phyloP scores from a whole-genome alignment of 1,284 basidiomycete species.

The Ganoderma meredithae region DNA sequence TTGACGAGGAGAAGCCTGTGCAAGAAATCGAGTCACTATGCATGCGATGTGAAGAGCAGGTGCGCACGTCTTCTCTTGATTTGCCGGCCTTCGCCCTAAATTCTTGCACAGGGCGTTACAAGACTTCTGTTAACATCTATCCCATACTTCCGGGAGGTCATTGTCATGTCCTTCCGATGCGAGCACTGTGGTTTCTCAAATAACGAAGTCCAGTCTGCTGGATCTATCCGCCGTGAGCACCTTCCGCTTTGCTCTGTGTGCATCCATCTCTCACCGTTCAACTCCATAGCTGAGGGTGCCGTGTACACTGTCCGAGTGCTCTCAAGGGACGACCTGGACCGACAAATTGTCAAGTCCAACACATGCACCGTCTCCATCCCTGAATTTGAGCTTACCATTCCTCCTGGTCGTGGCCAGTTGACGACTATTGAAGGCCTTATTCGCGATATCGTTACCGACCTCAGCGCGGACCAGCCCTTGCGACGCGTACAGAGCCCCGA shows the following conservation, averaged over 20 bases:
- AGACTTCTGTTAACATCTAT: conserved; percentile 94
- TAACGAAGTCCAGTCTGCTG: conserved; percentile 96
- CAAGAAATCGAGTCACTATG: conserved; percentile 93
- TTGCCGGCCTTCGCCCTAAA: not conserved
- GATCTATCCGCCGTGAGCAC: conserved; percentile 82
- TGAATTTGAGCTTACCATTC: conserved; percentile 92
- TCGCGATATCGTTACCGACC: conserved; percentile 85
- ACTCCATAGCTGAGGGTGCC: conserved; percentile 64
- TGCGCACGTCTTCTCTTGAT: conserved; percentile 39
- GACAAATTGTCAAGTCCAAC: conserved; percentile 93
- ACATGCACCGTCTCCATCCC: conserved; percentile 86
- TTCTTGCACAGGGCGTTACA: conserved; percentile 76
- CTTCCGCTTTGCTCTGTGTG: too few species aligned
- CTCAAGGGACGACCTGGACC: conserved; percentile 82
- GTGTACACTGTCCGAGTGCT: conserved; percentile 87
- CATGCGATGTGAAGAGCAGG: conserved; percentile 93
- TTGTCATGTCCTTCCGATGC: conserved; percentile 96
- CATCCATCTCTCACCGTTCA: not conserved
- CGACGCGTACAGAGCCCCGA: conserved; percentile 85
- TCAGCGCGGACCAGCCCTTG: conserved; percentile 86
- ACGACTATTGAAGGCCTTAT: conserved; percentile 97
- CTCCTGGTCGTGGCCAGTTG: conserved; percentile 88
- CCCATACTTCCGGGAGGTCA: conserved; percentile 95
- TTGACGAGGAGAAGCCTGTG: conserved; percentile 69
- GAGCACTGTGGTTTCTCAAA: conserved; percentile 92